phyloP scores from a whole-genome alignment of 2,329 filamentous ascomycete species.

The Tolypocladium nubicola region DNA sequence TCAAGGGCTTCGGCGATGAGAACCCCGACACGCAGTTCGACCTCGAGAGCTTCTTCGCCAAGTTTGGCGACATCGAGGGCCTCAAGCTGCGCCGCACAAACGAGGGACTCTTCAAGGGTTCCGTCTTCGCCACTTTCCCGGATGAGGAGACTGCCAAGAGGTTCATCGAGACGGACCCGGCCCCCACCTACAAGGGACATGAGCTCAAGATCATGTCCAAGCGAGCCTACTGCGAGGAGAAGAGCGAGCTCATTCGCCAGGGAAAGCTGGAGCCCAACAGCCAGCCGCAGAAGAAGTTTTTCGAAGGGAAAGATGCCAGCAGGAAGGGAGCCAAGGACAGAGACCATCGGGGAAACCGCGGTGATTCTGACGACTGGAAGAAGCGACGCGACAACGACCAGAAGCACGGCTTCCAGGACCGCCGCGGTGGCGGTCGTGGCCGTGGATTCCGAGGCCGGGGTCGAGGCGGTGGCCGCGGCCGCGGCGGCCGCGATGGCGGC shows the following conservation, averaged over 20 bases:
- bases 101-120: constrained; percentile 80
- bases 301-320: constrained; percentile 32
- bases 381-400: constrained; percentile 51
- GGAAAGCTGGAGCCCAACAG: constrained; percentile 55
- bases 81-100: constrained; percentile 76
- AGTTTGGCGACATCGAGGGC: constrained; percentile 67
- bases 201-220: constrained; percentile 80
- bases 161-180: constrained; percentile 70
- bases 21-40: constrained; percentile 80
- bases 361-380: constrained; percentile 50
- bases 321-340: constrained; percentile 19
- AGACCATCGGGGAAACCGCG: constrained; percentile 25
- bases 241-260: constrained; percentile 59
- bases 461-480: constrained; percentile 28
- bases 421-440: constrained; percentile 32
- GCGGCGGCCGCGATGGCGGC: constrained; percentile 21
- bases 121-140: constrained; percentile 88
- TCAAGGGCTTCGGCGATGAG: constrained; percentile 87
- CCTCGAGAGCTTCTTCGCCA: constrained; percentile 82
- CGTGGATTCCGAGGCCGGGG: constrained; percentile 28
- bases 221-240: constrained; percentile 74
- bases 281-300: constrained; percentile 32
- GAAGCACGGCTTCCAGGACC: constrained; percentile 45
- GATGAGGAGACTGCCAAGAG: constrained; percentile 66
- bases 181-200: constrained; percentile 74